phyloP scores from a whole-genome alignment of 2,329 filamentous ascomycete species.

The Fusarium anthophilum region DNA sequence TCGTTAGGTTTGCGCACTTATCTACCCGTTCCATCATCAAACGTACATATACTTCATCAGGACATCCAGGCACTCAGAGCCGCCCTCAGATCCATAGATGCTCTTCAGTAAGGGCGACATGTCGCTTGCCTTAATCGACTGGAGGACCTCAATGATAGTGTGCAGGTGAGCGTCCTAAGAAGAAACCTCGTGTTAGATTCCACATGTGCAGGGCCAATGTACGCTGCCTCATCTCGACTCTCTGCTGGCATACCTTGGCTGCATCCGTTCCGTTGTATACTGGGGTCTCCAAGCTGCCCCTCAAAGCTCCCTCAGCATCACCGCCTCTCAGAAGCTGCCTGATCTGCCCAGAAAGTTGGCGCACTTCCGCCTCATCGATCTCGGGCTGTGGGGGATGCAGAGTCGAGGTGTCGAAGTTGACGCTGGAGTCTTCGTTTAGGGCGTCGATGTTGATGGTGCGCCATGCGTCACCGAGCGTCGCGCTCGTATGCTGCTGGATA shows the following conservation, averaged over 20 bases:
- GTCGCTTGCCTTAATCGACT: constrained; percentile 95
- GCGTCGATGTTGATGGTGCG: constrained; percentile 96
- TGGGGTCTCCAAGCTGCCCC: constrained; percentile 84
- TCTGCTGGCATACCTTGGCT: constrained; percentile 61
- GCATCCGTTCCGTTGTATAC: constrained; percentile 73
- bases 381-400: constrained; percentile 81
- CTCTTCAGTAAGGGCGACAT: constrained; percentile 89
- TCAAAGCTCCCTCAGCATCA: constrained; percentile 86
- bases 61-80: constrained; percentile 86
- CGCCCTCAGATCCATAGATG: constrained; percentile 81
- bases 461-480: constrained; percentile 71
- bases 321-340: constrained; percentile 88
- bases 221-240: not conserved
- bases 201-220: not conserved
- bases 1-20: constrained; percentile 14
- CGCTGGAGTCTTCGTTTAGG: constrained; percentile 86
- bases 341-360: constrained; percentile 80
- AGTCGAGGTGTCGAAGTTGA: constrained; percentile 90
- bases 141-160: constrained; percentile 90
- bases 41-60: constrained; percentile 97
- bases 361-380: constrained; percentile 79
- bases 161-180: constrained; percentile 83
- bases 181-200: not conserved
- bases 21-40: not conserved
- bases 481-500: constrained; percentile 70